Conservation (phyloP, 176 grass and related monocot species). For the Aegilops speltoides region DNA sequence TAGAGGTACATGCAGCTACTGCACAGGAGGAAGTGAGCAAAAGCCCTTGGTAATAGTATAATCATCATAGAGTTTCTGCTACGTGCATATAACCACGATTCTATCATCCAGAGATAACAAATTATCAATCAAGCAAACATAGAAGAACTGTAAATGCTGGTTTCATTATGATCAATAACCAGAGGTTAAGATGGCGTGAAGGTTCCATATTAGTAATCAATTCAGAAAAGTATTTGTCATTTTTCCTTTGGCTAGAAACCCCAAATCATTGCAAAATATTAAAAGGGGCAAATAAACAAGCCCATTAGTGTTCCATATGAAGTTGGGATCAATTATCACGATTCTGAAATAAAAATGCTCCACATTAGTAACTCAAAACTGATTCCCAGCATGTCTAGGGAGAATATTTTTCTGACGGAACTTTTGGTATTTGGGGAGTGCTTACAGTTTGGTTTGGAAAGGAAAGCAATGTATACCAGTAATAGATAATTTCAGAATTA, state of each 20-base stretch:
- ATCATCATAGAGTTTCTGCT: neutral
- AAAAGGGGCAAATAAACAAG: neutral
- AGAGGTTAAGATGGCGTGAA: neutral
- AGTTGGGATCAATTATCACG: slow-evolving; percentile 3
- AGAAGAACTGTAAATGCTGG: slow-evolving; percentile 1
- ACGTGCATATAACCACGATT: slow-evolving; percentile 8
- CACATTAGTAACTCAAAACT: neutral
- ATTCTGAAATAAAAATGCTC: neutral
- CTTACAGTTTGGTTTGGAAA: neutral
- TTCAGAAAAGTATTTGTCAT: neutral
- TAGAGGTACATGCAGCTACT: slow-evolving; percentile 26
- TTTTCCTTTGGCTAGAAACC: neutral
- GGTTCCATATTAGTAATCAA: neutral
- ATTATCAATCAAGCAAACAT: slow-evolving; percentile 16
- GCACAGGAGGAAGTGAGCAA: slow-evolving; percentile 8
- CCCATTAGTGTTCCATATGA: neutral
- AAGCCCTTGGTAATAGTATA: neutral
- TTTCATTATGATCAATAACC: neutral
- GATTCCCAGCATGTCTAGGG: neutral
- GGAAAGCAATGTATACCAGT: neutral
- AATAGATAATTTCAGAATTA: neutral
- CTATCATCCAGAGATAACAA: neutral
- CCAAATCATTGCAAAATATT: neutral
- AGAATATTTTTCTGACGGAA: neutral
- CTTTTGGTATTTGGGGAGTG: neutral